Evolutionary conservation across 2,329 filamentous ascomycete species (phyloP).

Genomic region (Colletotrichum ledebouriae): DNA sequence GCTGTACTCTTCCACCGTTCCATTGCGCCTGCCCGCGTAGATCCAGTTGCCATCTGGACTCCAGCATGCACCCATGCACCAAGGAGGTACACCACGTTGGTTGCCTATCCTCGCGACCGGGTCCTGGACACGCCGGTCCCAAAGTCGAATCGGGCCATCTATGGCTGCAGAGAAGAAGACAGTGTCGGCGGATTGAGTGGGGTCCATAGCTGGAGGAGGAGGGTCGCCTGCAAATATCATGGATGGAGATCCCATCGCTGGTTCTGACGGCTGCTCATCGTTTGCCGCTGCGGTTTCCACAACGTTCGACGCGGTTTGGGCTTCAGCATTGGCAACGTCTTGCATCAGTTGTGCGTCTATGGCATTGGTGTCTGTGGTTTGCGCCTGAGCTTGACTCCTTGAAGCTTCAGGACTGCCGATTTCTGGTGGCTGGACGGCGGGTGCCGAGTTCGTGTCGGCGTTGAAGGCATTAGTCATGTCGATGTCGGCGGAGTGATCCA

Average conservation of each 20-base stretch:
- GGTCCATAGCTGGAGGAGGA: slow-evolving; percentile 61
- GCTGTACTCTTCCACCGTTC: slow-evolving; percentile 94
- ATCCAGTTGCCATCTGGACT: slow-evolving; percentile 95
- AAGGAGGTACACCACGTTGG: slow-evolving; percentile 83
- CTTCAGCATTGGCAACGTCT: slow-evolving; percentile 6
- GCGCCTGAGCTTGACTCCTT: slow-evolving; percentile 20
- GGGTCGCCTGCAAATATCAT: slow-evolving; percentile 54
- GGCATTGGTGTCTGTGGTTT: slow-evolving; percentile 15
- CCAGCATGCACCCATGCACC: slow-evolving; percentile 99
- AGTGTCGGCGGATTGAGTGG: slow-evolving; percentile 75
- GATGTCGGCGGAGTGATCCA: slow-evolving; percentile 58
- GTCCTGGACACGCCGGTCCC: slow-evolving; percentile 84
- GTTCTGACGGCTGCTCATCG: slow-evolving; percentile 26
- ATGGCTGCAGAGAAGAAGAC: slow-evolving; percentile 92
- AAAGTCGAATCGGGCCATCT: slow-evolving; percentile 90
- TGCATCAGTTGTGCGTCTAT: slow-evolving; percentile 3
- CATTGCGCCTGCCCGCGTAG: slow-evolving; percentile 90
- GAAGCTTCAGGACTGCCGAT: slow-evolving; percentile 31
- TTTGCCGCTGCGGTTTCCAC: slow-evolving; percentile 27
- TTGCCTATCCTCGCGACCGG: slow-evolving; percentile 85
- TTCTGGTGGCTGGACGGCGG: slow-evolving; percentile 46
- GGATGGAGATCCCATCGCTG: slow-evolving; percentile 52
- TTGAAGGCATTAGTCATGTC: slow-evolving; percentile 54
- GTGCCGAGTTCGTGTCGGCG: slow-evolving; percentile 47
- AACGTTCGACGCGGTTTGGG: neutral